Conservation (phyloP, 768 basidiomycete genomes). For the Pseudohyphozyma bogoriensis region DNA sequence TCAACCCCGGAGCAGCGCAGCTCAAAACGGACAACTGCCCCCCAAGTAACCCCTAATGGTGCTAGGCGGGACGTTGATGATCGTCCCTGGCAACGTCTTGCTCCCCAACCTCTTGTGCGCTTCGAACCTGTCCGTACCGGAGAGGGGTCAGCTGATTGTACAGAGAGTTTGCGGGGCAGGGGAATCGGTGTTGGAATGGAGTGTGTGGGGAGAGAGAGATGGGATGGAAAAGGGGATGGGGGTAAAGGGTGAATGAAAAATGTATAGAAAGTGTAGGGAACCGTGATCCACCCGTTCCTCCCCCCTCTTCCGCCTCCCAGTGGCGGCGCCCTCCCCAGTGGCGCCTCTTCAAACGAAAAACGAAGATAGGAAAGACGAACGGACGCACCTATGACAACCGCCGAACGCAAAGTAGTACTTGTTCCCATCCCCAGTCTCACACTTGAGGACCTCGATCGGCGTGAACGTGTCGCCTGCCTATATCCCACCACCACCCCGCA, state of each 20-base stretch:
- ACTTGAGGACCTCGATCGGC: conserved; percentile 38
- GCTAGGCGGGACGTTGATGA: conserved; percentile 38
- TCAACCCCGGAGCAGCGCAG: background rate
- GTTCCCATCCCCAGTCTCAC: conserved; percentile 28
- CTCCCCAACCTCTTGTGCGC: conserved; percentile 36
- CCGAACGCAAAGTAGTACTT: conserved; percentile 38
- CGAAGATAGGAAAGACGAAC: background rate
- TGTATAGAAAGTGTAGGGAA: too few species aligned
- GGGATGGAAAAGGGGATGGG: too few species aligned
- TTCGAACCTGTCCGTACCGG: conserved; percentile 31
- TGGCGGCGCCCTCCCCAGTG: background rate
- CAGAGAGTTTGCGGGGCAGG: too few species aligned
- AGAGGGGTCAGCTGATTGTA: background rate
- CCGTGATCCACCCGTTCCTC: too few species aligned
- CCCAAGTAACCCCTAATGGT: conserved; percentile 38
- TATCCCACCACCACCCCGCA: too few species aligned
- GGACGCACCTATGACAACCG: conserved; percentile 37
- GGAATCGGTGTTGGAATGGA: too few species aligned
- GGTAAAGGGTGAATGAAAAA: too few species aligned
- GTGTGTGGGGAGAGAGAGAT: too few species aligned
- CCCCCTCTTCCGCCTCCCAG: too few species aligned
- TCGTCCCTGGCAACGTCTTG: conserved; percentile 36
- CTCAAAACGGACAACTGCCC: conserved; percentile 37
- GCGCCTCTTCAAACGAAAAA: background rate
- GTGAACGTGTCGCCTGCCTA: conserved; percentile 39